phyloP scores from a whole-genome alignment of 83 land plant genomes.

The Picea abies region DNA sequence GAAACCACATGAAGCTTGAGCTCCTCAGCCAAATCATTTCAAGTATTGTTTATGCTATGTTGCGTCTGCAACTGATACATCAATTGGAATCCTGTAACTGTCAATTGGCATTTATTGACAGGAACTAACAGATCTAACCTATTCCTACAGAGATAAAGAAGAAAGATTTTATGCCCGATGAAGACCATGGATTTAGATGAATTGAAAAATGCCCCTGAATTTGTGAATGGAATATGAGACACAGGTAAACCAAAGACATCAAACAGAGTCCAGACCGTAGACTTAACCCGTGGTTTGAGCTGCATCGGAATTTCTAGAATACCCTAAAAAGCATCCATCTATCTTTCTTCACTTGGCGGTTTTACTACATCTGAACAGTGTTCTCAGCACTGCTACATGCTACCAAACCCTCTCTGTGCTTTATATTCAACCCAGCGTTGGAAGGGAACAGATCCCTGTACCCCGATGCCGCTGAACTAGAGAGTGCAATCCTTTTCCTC shows the following conservation, averaged over 20 bases:
- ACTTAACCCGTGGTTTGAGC: background rate
- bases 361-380: background rate
- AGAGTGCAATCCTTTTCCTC: too few species aligned
- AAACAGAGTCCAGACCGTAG: background rate
- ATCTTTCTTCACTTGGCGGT: background rate
- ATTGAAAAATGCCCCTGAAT: background rate
- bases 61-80: background rate
- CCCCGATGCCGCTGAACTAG: background rate
- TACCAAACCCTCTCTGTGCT: background rate
- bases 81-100: background rate
- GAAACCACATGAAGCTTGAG: background rate
- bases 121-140: background rate
- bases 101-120: background rate
- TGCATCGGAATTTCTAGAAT: background rate
- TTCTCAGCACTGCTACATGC: background rate
- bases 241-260: background rate
- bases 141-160: background rate
- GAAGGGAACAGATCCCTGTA: background rate
- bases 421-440: too few species aligned
- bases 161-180: background rate
- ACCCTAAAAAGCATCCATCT: background rate
- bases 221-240: background rate
- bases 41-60: background rate
- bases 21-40: background rate
- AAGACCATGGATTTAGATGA: background rate